Percentiles rank a stretch among this genome's conserved stretches.
phyloP scores from a whole-genome alignment of 2,329 filamentous ascomycete genomes.

The Hymenoscyphus linearis region DNA sequence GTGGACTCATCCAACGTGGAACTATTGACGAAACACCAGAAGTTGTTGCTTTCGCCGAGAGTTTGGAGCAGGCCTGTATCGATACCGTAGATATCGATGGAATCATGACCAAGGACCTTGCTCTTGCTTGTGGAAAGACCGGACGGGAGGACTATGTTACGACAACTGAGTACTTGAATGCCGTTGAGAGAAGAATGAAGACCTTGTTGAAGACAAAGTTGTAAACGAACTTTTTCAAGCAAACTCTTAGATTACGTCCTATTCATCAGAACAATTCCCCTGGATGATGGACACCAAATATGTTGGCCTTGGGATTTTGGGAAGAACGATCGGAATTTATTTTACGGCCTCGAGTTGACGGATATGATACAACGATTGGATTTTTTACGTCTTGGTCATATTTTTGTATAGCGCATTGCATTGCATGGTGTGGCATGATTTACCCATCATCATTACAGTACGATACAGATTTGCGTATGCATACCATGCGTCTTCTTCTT shows the following conservation, averaged over 20 bases:
- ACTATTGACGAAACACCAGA: conserved; percentile 91
- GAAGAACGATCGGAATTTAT: not conserved
- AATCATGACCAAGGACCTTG: conserved; percentile 94
- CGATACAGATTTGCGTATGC: not conserved
- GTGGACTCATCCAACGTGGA: conserved; percentile 87
- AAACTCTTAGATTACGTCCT: not conserved
- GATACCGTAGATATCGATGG: conserved; percentile 10
- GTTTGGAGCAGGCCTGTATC: conserved; percentile 85
- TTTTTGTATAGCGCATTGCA: not conserved
- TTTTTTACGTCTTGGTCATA: not conserved
- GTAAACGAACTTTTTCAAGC: conserved; percentile 34
- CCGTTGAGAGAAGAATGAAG: conserved; percentile 88
- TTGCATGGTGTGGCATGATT: not conserved
- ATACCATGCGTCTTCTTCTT: too few relatives aligned
- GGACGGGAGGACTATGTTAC: conserved; percentile 82
- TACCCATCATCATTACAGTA: not conserved
- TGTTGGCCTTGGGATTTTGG: not conserved
- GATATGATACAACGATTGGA: not conserved
- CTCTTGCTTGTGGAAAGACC: conserved; percentile 88
- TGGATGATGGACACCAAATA: not conserved
- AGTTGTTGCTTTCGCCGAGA: conserved; percentile 84
- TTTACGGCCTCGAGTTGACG: not conserved
- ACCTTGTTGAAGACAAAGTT: conserved; percentile 71
- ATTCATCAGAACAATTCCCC: not conserved
- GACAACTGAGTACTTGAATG: conserved; percentile 84